Evolutionary conservation across 192 early-diverging fungal genomes (phyloP).

Genomic region (Umbelopsis vinacea): DNA sequence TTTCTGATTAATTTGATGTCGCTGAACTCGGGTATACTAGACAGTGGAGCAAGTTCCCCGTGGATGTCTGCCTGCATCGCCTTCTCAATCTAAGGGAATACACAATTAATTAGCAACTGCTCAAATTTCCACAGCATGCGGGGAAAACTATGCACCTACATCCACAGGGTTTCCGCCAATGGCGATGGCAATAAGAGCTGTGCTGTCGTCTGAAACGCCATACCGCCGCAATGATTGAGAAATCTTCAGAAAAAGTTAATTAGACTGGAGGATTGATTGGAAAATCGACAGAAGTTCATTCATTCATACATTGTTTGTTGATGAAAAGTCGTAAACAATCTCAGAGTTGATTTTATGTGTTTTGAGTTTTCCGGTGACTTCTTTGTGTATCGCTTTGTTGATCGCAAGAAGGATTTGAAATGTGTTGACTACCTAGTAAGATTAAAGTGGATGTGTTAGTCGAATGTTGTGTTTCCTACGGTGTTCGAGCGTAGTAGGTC

Average conservation of each 20-base stretch:
- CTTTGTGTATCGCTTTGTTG: slow-evolving; percentile 53
- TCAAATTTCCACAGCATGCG: not conserved
- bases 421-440: slow-evolving; percentile 50
- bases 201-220: slow-evolving; percentile 53
- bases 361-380: slow-evolving; percentile 50
- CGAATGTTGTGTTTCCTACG: not conserved
- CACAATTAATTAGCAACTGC: not conserved
- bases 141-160: not conserved
- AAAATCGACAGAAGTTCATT: not conserved
- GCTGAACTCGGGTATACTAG: slow-evolving; percentile 42
- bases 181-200: slow-evolving; percentile 49
- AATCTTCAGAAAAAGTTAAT: slow-evolving; percentile 48
- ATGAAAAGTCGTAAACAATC: slow-evolving; percentile 62
- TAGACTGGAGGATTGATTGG: slow-evolving; percentile 5
- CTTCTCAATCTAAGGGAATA: slow-evolving; percentile 4
- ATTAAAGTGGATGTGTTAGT: not conserved
- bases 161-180: slow-evolving; percentile 47
- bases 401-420: slow-evolving; percentile 57
- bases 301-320: slow-evolving; percentile 53
- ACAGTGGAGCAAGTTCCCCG: slow-evolving; percentile 48
- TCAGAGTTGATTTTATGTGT: slow-evolving; percentile 62
- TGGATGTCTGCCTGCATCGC: slow-evolving; percentile 42
- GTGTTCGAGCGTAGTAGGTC: not conserved
- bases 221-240: slow-evolving; percentile 53
- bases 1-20: slow-evolving; percentile 48